Base-by-base conservation (phyloP, 192 early-diverging fungal genomes). In the Neocallimastix lanati region DNA sequence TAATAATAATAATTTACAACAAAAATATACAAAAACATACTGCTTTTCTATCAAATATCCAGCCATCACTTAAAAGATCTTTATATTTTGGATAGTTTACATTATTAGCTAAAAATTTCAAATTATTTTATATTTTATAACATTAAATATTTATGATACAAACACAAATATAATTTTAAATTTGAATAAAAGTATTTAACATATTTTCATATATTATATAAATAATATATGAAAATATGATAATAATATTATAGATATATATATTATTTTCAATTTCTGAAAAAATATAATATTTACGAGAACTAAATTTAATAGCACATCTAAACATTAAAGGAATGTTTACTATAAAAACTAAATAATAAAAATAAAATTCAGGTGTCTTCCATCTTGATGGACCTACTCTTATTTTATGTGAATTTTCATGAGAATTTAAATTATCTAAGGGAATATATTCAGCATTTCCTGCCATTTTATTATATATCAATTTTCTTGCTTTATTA, bases 21-120 rank as follows among this genome's bases (percentile, higher is more conserved):
- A n/a, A n/a, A n/a, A n/a, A n/a, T n/a, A n/a, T n/a, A n/a, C n/a
- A 89, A 88, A 82, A 91, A 82, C 80, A 94, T 82, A 93, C 94
- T 94, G 6, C 93, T 93, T 6, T 83, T 79, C 81, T 29, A 25
- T 77, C 82, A 82, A 82, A 82, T 67, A 81, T 35, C 82, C 81
- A 83, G 28, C 83, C 83, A 13, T 83, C 29, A 28, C 80, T 83
- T 77, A 83, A 76, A 30, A 81, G 77, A 13, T 83, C 18, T 76
- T 80, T 38, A 79, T 89, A 89, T 18, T 78, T 67, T 21, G 25
- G 29, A 77, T 86, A 90, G 36, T 85, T 84, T 1, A 83, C 80
- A 14, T 84, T 82, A 27, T 79, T 14, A 12, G 83, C 82, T 27
- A 83, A 14, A 13, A 21, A 14, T n/a, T n/a, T n/a, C n/a, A n/a